A percentile compares a stretch with the other conserved stretches of the same genome.
Conservation (phyloP, 306 rosid genomes). For the Parietaria judaica region DNA sequence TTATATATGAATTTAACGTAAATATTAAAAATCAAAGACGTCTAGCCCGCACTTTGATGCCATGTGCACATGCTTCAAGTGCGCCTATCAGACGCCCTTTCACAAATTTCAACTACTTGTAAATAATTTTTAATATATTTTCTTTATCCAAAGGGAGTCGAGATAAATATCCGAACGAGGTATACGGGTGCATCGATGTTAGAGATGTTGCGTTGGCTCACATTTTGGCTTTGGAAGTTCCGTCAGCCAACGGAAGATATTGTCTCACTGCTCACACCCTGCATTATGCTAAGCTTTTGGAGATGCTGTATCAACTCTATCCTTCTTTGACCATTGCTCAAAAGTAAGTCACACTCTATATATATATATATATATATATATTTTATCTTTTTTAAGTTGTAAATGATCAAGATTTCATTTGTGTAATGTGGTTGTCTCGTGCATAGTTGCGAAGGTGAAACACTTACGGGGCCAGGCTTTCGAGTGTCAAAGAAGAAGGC, state of each 20-base stretch:
- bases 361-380: no score
- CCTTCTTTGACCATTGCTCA: conserved; percentile 42
- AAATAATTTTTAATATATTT: not conserved
- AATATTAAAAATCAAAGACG: no score
- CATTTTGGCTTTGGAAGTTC: conserved; percentile 49
- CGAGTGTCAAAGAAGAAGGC: conserved; percentile 19
- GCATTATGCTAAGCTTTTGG: conserved; percentile 34
- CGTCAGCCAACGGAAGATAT: conserved; percentile 55
- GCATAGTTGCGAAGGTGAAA: conserved; percentile 19
- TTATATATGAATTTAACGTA: no score
- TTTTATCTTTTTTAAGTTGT: no score
- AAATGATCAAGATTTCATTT: no score
- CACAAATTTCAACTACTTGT: no score
- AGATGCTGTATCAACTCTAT: conserved; percentile 28
- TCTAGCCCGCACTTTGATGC: no score
- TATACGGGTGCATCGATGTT: conserved; percentile 41
- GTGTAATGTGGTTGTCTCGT: not conserved
- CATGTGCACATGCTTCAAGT: no score
- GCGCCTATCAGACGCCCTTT: no score
- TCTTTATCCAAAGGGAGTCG: conserved; percentile 26
- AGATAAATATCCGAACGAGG: conserved; percentile 23
- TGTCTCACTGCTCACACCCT: conserved; percentile 30
- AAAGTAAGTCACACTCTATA: conserved; percentile 23
- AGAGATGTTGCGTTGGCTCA: conserved; percentile 67
- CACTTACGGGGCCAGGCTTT: conserved; percentile 3